Percentiles rank a stretch among this genome's conserved stretches.
phyloP scores from a whole-genome alignment of 805 yeast species.

The Myxozyma nipponensis region DNA sequence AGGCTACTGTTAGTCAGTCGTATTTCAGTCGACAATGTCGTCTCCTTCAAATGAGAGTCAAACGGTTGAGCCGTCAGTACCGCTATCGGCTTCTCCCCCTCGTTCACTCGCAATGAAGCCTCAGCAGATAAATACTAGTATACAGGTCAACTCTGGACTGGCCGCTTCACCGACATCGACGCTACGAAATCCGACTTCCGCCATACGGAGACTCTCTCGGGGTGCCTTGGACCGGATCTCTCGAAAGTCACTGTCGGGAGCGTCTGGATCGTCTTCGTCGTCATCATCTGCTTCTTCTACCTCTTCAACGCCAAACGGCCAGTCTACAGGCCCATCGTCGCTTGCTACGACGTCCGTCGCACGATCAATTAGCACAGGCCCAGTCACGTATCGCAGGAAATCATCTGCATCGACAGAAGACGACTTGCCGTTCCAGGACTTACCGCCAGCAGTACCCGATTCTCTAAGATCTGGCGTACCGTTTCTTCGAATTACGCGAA shows the following conservation, averaged over 20 bases:
- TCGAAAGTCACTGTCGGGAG: constrained; percentile 3
- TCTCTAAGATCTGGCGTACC: constrained; percentile 57
- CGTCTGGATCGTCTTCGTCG: too few relatives aligned
- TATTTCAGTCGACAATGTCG: too few relatives aligned
- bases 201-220: constrained; percentile 27
- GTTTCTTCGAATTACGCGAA: constrained; percentile 64
- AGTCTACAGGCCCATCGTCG: not conserved
- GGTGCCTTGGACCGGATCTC: constrained; percentile 25
- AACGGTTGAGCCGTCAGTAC: too few relatives aligned
- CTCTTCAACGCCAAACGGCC: not conserved
- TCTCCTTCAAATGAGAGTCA: too few relatives aligned
- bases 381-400: constrained; percentile 8
- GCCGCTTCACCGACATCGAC: constrained; percentile 8
- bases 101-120: too few relatives aligned
- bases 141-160: too few relatives aligned
- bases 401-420: constrained; percentile 15
- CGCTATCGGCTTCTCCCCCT: too few relatives aligned
- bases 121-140: too few relatives aligned
- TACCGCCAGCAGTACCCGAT: constrained; percentile 43
- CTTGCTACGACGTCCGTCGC: not conserved
- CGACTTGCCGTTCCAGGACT: constrained; percentile 11
- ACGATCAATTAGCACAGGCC: constrained; percentile 3
- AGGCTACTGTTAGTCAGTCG: too few relatives aligned
- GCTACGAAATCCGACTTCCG: constrained; percentile 9
- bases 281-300: too few relatives aligned